Evolutionary conservation across 1,139 yeast genomes (phyloP), one percentile per base, ranked within the genome.

Genomic region (Geotrichum aggregatum): DNA sequence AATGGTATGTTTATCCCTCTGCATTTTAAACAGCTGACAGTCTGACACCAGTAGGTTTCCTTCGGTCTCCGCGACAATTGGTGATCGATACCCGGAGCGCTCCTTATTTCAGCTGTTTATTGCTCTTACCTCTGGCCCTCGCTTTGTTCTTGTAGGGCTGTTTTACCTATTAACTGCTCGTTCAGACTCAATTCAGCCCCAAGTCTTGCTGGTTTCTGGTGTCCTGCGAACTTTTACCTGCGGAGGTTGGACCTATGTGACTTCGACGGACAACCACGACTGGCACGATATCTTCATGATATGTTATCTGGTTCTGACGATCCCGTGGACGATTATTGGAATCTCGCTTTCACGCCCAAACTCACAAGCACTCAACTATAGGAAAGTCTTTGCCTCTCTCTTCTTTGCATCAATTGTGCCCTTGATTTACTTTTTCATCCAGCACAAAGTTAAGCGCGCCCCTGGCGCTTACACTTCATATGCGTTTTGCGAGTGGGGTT

Each of bases 221-320:
- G 56, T 86, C 1, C 54, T 86, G 22, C 79, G 98, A 69, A 92
- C 98, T 0, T 78, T 92, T 53, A 84, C 96, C 1, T 92, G 98
- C 64, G 98, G 98, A 62, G 98, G 98, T 11, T 92, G 98, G 98
- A 96, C 94, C 14, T 92, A 92, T 65, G 85, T 92, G 59, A 92
- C 98, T 1, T 87, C 96, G 8, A 88, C 98, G 0, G 98, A 92
- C 67, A 96, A 92, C 66, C 98, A 91, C 64, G 96, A 91, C 69
- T 84, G 85, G 75, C 98, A 92, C 66, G 98, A 92, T 64, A 82
- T 92, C 50, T 91, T 91, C 68, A 92, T 92, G 98, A 88, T 92
- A 59, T 67, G 84, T 35, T 92, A 92, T 70, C 84, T 92, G 57
- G 78, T 89, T 1, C 76, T 92, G 61, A 91, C 98, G 1, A 75